These are phyloP conservation scores for Globisporangium alternatum DNA, from an alignment of 352 stramenopile genomes.

Conservation along the genomic window DNA sequence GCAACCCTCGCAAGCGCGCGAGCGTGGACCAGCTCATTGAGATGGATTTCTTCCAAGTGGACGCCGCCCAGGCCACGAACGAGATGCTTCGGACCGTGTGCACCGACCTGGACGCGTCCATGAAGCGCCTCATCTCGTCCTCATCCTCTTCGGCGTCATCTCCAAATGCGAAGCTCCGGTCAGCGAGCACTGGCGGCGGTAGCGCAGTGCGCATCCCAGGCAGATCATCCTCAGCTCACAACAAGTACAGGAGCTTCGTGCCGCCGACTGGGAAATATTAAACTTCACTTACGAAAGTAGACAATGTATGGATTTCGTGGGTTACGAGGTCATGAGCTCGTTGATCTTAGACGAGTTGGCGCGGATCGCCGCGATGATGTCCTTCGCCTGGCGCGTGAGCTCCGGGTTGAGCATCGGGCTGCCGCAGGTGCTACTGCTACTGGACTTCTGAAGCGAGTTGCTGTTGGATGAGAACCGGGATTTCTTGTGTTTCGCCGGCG, in stretches of 20 bases:
- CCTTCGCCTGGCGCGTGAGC: constrained; percentile 49
- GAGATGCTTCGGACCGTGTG: constrained; percentile 55
- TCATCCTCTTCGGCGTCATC: neutral
- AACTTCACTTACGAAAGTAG: neutral
- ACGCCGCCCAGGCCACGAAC: constrained; percentile 41
- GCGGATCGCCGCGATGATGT: constrained; percentile 56
- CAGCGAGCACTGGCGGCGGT: neutral
- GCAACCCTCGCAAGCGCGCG: constrained; percentile 36
- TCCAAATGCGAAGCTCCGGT: neutral
- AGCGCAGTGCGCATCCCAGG: neutral
- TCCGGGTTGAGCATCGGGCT: constrained; percentile 47
- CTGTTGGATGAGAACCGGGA: neutral
- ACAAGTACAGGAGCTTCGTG: constrained; percentile 4
- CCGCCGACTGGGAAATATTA: neutral
- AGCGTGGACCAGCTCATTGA: constrained; percentile 27
- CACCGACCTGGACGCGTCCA: constrained; percentile 60
- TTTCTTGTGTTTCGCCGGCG: constrained; percentile 15
- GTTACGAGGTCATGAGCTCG: constrained; percentile 38
- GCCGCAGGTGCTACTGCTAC: neutral
- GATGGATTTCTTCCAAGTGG: constrained; percentile 56
- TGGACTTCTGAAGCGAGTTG: constrained; percentile 5
- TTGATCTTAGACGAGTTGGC: constrained; percentile 77
- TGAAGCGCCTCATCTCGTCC: constrained; percentile 20
- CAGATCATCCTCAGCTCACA: neutral
- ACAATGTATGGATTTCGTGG: neutral